These are phyloP conservation scores for Diplosphaera chodatii DNA, from an alignment of 139 green algal genomes.

Conservation along the genomic window DNA sequence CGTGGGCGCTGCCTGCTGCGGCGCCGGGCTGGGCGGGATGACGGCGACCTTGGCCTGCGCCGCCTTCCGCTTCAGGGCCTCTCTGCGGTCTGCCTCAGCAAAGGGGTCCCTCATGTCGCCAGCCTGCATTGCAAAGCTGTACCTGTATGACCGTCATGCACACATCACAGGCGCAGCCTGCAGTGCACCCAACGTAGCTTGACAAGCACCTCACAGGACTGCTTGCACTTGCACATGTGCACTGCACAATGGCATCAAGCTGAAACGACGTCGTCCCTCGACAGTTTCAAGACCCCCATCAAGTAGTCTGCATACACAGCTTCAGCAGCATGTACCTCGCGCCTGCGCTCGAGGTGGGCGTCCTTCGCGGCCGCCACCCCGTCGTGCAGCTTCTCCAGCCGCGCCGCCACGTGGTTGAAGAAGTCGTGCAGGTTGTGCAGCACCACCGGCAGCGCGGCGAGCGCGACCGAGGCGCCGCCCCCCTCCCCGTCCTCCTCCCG, in stretches of 20 bases:
- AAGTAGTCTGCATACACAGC: too few relatives aligned
- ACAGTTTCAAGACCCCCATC: too few relatives aligned
- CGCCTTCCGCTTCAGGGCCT: slow-evolving; percentile 7
- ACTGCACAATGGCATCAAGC: too few relatives aligned
- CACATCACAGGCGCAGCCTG: too few relatives aligned
- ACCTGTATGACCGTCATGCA: too few relatives aligned
- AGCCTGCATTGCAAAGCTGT: too few relatives aligned
- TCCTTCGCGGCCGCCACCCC: slow-evolving; percentile 13
- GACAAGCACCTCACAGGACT: too few relatives aligned
- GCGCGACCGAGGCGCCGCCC: background rate
- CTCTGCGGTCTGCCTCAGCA: slow-evolving; percentile 16
- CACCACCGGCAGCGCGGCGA: slow-evolving; percentile 17
- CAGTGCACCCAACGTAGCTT: too few relatives aligned
- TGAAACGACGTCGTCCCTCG: too few relatives aligned
- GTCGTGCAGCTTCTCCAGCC: slow-evolving; percentile 30
- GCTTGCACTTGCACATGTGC: too few relatives aligned
- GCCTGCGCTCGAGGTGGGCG: slow-evolving; percentile 5
- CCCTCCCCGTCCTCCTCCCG: too few relatives aligned
- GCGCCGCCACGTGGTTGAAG: slow-evolving; percentile 26
- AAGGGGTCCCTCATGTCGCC: slow-evolving; percentile 38
- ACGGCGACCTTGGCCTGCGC: background rate
- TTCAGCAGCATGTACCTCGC: too few relatives aligned
- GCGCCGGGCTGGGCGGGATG: background rate
- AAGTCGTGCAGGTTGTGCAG: slow-evolving; percentile 38
- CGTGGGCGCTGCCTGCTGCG: background rate